These are phyloP conservation scores for Ceratocystis albifundus DNA, from an alignment of 2,329 filamentous ascomycete species.

Conservation along the genomic window DNA sequence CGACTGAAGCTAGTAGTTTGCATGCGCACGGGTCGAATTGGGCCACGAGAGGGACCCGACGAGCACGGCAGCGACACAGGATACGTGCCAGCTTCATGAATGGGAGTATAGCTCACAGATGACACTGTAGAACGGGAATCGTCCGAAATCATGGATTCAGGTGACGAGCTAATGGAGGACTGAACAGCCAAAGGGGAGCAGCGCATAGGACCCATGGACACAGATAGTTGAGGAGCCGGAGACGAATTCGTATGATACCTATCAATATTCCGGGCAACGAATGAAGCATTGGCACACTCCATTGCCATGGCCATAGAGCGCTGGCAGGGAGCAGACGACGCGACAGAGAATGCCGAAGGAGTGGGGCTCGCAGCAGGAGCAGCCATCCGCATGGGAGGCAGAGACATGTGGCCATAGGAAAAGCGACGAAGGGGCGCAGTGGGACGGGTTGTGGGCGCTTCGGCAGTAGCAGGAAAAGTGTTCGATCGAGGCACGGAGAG, in stretches of 20 bases:
- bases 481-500: conserved; percentile 12
- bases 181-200: conserved; percentile 54
- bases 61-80: conserved; percentile 36
- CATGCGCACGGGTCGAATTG: conserved; percentile 4
- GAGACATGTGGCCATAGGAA: conserved; percentile 30
- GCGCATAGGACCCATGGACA: conserved; percentile 39
- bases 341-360: conserved; percentile 44
- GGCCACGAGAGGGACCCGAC: not conserved
- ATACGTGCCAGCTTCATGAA: conserved; percentile 43
- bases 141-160: conserved; percentile 57
- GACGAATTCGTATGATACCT: conserved; percentile 46
- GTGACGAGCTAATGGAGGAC: conserved; percentile 51
- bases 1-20: not conserved
- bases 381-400: conserved; percentile 40
- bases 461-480: conserved; percentile 8
- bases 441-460: not conserved
- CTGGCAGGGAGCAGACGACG: conserved; percentile 33
- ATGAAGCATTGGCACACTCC: conserved; percentile 40
- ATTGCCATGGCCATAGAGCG: conserved; percentile 46
- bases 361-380: conserved; percentile 47
- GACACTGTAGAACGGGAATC: conserved; percentile 50
- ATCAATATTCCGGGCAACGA: conserved; percentile 28
- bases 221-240: conserved; percentile 32
- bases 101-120: conserved; percentile 48
- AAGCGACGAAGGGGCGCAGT: conserved; percentile 33